Evolutionary conservation across 108 stramenopile species (phyloP), one percentile per base, ranked within the genome.

Genomic region (Skeletonema menzelii): DNA sequence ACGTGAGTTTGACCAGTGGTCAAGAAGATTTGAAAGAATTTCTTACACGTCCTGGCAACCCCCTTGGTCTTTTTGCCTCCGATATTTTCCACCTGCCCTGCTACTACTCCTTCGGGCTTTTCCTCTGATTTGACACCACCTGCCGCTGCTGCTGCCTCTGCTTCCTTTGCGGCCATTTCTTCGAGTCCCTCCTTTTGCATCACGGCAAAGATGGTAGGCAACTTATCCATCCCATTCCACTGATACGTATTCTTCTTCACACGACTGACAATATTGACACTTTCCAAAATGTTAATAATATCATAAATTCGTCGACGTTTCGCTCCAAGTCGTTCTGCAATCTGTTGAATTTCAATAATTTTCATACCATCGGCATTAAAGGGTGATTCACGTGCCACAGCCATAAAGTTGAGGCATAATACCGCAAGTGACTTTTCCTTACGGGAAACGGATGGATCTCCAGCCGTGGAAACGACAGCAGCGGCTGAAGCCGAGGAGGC

Each of bases 11-110:
- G 62, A 8, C 92, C 92, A 14, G n/a, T 47, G 6, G 86, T 78
- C 7, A 95, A 68, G 61, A 91, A 93, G 0, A 92, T 67, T 67
- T 87, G 87, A 35, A 95, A 60, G 64, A 93, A 92, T 24, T 89
- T 74, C 57, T 82, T 87, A 65, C 82, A 77, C 3, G 91, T 79
- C 12, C 65, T 57, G 11, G 88, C 89, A 13, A 95, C 70, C 56
- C 85, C 85, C 65, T 89, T 88, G 80, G 82, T 80, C 75, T 78
- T 47, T 12, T 47, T 47, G 0, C 46, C 46, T 3, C 17, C 17
- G 17, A 47, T 47, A 47, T 47, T 19, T 5, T 47, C 46, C 46
- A 47, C 19, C 35, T 11, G 10, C 1, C 14, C 30, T 30, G 30
- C 30, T 32, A 7, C 31, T 7, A n/a, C 31, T 30, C 30, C 17